These are phyloP conservation scores for Annona squamosa DNA, from an alignment of 164 flowering plant genomes.

Conservation along the genomic window DNA sequence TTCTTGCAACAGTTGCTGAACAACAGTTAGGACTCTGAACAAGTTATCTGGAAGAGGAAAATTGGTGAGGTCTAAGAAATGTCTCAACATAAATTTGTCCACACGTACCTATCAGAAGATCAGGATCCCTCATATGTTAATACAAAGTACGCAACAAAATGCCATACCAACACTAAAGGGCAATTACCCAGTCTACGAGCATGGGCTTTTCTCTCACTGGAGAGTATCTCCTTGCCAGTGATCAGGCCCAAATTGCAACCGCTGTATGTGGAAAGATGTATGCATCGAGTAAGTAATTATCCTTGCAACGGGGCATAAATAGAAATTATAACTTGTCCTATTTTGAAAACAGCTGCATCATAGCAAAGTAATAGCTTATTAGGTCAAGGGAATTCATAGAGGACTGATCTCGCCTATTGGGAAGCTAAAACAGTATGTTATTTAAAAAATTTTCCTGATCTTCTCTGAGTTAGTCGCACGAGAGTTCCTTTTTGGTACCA, in stretches of 20 bases:
- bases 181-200: conserved; percentile 49
- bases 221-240: conserved; percentile 48
- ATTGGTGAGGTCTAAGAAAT: background rate
- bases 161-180: background rate
- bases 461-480: too few relatives aligned
- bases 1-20: conserved; percentile 80
- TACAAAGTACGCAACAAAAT: background rate
- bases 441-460: too few relatives aligned
- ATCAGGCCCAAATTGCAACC: conserved; percentile 45
- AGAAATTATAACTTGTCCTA: background rate
- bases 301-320: background rate
- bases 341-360: background rate
- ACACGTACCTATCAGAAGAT: background rate
- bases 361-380: background rate
- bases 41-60: conserved; percentile 49
- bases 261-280: conserved; percentile 34
- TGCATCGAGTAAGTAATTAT: background rate
- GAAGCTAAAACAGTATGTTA: too few relatives aligned
- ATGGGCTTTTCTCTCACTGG: conserved; percentile 42
- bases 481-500: too few relatives aligned
- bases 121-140: background rate
- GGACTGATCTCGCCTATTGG: too few relatives aligned
- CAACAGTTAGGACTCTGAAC: conserved; percentile 65
- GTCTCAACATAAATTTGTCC: background rate
- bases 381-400: too few relatives aligned